phyloP scores from a whole-genome alignment of 371 early-diverging fungal species.

The Parasitella parasitica region DNA sequence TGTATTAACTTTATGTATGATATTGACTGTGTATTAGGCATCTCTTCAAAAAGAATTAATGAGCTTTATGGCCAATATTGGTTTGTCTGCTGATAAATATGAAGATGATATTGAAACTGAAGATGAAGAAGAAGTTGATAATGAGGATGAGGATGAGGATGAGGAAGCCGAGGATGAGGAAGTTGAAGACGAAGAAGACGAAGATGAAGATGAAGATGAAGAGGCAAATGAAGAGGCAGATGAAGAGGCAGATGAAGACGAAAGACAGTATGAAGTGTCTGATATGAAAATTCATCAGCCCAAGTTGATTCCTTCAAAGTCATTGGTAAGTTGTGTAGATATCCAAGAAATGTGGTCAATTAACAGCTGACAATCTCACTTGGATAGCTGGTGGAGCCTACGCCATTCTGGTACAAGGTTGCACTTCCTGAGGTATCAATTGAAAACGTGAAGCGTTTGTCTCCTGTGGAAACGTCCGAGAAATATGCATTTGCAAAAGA shows the following conservation, averaged over 20 bases:
- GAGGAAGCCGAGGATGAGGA: constrained; percentile 19
- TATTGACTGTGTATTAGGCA: no score
- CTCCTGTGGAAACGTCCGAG: constrained; percentile 39
- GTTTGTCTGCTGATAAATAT: constrained; percentile 28
- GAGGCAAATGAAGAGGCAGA: neutral
- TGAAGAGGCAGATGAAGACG: constrained; percentile 12
- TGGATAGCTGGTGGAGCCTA: constrained; percentile 44
- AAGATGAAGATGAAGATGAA: constrained; percentile 11
- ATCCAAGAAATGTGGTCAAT: neutral
- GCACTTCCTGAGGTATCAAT: constrained; percentile 34
- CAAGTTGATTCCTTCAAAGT: constrained; percentile 14
- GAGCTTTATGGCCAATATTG: constrained; percentile 37
- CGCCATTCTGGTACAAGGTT: constrained; percentile 55
- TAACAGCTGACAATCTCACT: neutral
- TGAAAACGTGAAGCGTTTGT: constrained; percentile 25
- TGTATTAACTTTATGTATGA: no score
- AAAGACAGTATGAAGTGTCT: constrained; percentile 10
- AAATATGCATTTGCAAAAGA: constrained; percentile 62
- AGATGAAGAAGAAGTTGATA: constrained; percentile 22
- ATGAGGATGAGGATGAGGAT: constrained; percentile 19
- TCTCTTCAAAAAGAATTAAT: constrained; percentile 31
- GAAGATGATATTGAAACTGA: constrained; percentile 30
- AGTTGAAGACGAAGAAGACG: constrained; percentile 12
- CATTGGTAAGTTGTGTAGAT: constrained; percentile 4
- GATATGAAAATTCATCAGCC: constrained; percentile 21